A percentile compares a stretch with the other conserved stretches of the same genome.
These are phyloP conservation scores for Tulasnella sp. DNA, from an alignment of 768 basidiomycete species.

Conservation along the genomic window DNA sequence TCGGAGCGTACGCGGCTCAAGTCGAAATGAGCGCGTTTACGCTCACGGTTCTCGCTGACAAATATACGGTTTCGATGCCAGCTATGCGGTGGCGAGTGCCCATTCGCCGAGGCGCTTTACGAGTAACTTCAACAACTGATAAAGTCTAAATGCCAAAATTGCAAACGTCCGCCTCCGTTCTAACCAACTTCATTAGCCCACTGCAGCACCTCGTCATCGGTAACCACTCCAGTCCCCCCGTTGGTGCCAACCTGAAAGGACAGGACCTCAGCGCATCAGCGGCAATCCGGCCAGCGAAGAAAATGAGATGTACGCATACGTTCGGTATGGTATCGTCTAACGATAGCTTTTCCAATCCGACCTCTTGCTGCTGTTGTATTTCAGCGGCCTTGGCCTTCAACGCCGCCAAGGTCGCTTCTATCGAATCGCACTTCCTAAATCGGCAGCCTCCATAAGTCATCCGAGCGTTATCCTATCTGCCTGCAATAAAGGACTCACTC, in stretches of 20 bases:
- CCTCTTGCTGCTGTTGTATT: neutral
- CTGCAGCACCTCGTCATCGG: neutral
- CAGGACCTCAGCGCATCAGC: neutral
- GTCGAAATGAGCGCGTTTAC: neutral
- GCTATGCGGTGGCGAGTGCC: neutral
- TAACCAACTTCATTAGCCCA: slow-evolving; percentile 8
- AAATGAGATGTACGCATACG: neutral
- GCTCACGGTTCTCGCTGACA: slow-evolving; percentile 7
- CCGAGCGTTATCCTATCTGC: neutral
- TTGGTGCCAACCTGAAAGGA: neutral
- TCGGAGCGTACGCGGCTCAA: slow-evolving; percentile 8
- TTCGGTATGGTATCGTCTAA: neutral
- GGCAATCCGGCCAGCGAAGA: too few relatives aligned
- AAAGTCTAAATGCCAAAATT: neutral
- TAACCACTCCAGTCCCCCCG: neutral
- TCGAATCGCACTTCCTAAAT: slow-evolving; percentile 63
- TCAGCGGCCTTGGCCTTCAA: neutral
- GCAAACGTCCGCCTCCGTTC: neutral
- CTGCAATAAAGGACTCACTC: slow-evolving; percentile 45
- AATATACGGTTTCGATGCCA: neutral
- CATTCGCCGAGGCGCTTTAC: neutral
- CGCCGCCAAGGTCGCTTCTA: slow-evolving; percentile 56
- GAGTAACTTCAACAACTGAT: neutral
- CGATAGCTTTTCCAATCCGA: neutral
- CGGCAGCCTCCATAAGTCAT: neutral